Base-by-base conservation (phyloP, 768 basidiomycete genomes). In the Cystobasidium onofrii region DNA sequence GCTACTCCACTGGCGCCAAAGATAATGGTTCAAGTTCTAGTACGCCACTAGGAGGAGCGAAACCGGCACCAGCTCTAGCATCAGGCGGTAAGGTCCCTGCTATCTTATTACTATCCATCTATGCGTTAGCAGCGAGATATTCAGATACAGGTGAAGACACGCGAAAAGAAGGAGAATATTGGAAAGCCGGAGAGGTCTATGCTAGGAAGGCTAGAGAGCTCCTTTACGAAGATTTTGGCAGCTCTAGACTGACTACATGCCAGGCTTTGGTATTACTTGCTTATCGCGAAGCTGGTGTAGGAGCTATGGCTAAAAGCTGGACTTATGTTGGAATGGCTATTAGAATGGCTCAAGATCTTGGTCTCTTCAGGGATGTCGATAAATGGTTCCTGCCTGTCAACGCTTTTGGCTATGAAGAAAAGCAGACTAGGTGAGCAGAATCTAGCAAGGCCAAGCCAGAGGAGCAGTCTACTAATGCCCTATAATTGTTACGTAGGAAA, bases 251-350 rank as follows among this genome's bases (percentile, higher is more conserved):
- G 4, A 86, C 87, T 13, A 92, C 89, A 0, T 88, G 88, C 60
- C 90, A 92, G 79, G 87, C 91, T 4, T 81, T 93, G 23, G 84
- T 94, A 12, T 84, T 94, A 12, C 85, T 92, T 82, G 89, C 88
- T 7, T 92, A 89, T 79, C 85, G 91, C 9, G 91, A 94, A 81
- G 85, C 91, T 50, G 92, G 92, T 1, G 89, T 92, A 73, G 92
- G 80, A 41, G 90, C 55, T 87, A 94, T 92, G 91, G 88, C 89
- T 9, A 87, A 89, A 80, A 88, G 90, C 36, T 94, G 91, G 92
- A 85, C 87, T 12, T 91, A 89, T 78, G 85, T 57, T n/a, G 52
- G 74, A 41, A 90, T 91, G 88, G 91, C 89, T 0, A 88, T 93
- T 43, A 85, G 92, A n/a, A 92, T 93, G 90, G 80, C 77, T 12